Percentiles rank a stretch among this genome's conserved stretches.
phyloP scores from a whole-genome alignment of 225 moss, liverwort and hornwort genomes.

The Sphagnum contortum region DNA sequence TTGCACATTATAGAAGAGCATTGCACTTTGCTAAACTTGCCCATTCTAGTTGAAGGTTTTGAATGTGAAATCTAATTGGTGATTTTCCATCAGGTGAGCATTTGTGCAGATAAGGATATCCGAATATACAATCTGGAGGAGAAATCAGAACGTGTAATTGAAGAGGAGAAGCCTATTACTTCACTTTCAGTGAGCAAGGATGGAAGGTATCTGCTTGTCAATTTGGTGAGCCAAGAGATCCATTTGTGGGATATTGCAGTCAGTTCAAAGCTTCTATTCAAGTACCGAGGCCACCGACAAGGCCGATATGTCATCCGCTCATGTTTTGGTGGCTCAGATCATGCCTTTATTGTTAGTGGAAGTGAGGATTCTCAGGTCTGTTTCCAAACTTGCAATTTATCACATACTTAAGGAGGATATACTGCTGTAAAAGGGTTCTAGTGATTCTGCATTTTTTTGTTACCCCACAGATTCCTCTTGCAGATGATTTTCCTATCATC shows the following conservation, averaged over 20 bases:
- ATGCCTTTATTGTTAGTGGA: slow-evolving; percentile 97
- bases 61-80: too few species aligned
- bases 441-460: too few species aligned
- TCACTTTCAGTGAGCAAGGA: slow-evolving; percentile 95
- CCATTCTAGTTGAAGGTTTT: too few species aligned
- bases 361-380: slow-evolving; percentile 99
- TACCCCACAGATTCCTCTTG: too few species aligned
- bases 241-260: slow-evolving; percentile 90
- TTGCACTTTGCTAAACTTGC: too few species aligned
- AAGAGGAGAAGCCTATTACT: slow-evolving; percentile 90
- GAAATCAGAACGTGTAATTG: slow-evolving; percentile 82
- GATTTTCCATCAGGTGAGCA: slow-evolving; percentile 31
- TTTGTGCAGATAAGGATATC: slow-evolving; percentile 86
- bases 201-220: slow-evolving; percentile 92
- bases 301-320: slow-evolving; percentile 92
- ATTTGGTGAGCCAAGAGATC: slow-evolving; percentile 92
- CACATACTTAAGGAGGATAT: too few species aligned
- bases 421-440: too few species aligned
- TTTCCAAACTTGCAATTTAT: too few species aligned
- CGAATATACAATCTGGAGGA: slow-evolving; percentile 93
- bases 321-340: slow-evolving; percentile 96
- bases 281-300: slow-evolving; percentile 91
- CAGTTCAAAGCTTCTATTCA: slow-evolving; percentile 66
- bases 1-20: too few species aligned
- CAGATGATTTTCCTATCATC: too few species aligned